Percentiles rank a stretch among this genome's conserved stretches.
Conservation (phyloP, 495 filamentous ascomycete species). For the Bacidia rubella region DNA sequence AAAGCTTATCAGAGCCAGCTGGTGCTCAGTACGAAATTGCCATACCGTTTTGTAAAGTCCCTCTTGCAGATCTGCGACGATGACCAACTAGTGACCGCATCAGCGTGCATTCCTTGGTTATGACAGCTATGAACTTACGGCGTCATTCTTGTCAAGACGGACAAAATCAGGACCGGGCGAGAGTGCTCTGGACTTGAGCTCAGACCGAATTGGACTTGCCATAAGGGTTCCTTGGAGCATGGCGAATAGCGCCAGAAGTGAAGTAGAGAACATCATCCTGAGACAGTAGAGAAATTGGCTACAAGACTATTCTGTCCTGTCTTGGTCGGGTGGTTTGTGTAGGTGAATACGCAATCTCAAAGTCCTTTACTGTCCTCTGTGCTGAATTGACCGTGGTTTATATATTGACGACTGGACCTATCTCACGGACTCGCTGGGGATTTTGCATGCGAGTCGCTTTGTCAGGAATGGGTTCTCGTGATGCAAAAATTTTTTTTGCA, state of each 20-base stretch:
- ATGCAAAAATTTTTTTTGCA: neutral
- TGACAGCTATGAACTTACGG: conserved; percentile 24
- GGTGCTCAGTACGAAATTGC: neutral
- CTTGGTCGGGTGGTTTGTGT: neutral
- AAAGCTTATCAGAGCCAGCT: neutral
- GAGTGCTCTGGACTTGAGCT: neutral
- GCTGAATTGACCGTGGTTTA: too few species aligned
- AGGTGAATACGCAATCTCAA: too few species aligned
- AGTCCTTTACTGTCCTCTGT: too few species aligned
- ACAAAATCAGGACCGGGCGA: conserved; percentile 7
- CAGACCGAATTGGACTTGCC: neutral
- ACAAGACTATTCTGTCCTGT: neutral
- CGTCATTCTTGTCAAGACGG: conserved; percentile 41
- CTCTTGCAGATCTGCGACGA: conserved; percentile 61
- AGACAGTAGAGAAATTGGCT: neutral
- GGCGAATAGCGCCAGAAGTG: neutral
- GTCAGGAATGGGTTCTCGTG: neutral
- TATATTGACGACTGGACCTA: too few species aligned
- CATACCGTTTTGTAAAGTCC: conserved; percentile 44
- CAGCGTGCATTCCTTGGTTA: neutral
- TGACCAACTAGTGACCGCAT: conserved; percentile 32
- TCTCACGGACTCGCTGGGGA: neutral
- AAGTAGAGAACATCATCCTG: neutral
- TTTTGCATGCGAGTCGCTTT: neutral
- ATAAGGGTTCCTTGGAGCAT: neutral